A percentile compares a stretch with the other conserved stretches of the same genome.
Conservation (phyloP, 75 land plant species). For the Picea sitchensis region DNA sequence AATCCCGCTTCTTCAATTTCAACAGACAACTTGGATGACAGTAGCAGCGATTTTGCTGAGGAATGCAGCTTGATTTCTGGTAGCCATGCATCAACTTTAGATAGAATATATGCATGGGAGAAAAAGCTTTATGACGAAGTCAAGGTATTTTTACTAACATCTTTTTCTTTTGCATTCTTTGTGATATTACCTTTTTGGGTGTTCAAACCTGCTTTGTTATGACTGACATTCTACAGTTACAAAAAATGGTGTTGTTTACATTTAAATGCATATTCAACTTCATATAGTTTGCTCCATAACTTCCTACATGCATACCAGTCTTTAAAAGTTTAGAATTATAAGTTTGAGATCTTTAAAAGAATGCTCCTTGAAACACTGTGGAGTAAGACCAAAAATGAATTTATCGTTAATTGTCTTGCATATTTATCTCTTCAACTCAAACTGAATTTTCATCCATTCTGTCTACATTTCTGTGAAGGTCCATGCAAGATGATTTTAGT, state of each 20-base stretch:
- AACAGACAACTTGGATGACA: constrained; percentile 39
- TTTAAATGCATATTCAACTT: neutral
- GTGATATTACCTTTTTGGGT: neutral
- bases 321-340: neutral
- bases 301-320: neutral
- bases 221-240: neutral
- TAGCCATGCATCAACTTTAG: constrained; percentile 71
- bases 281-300: neutral
- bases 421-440: neutral
- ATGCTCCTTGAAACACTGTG: neutral
- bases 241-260: neutral
- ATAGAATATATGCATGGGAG: constrained; percentile 74
- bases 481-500: neutral
- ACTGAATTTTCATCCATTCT: neutral
- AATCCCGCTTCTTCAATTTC: constrained; percentile 31
- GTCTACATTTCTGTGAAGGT: neutral
- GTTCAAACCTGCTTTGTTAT: neutral
- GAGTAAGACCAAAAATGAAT: neutral
- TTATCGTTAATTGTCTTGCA: constrained; percentile 1
- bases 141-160: constrained; percentile 38
- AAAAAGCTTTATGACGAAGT: constrained; percentile 84
- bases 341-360: neutral
- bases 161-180: neutral
- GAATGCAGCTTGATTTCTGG: constrained; percentile 52
- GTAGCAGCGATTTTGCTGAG: constrained; percentile 49